phyloP scores from a whole-genome alignment of 2,329 filamentous ascomycete species.

The Penicillium griseofulvum region DNA sequence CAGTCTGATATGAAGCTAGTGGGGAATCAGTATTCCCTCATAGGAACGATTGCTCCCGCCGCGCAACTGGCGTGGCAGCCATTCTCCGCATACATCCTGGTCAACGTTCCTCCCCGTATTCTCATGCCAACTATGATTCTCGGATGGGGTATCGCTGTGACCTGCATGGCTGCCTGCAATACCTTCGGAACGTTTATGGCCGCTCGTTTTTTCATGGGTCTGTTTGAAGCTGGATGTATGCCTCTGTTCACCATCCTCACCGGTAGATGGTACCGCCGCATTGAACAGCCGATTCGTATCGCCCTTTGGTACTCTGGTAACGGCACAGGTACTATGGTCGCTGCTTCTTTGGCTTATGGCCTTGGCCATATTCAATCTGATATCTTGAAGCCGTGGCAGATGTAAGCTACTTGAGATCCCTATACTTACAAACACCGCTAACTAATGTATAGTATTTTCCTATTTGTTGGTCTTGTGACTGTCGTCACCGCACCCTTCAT shows the following conservation, averaged over 20 bases:
- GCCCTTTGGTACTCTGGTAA: background rate
- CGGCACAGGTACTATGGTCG: background rate
- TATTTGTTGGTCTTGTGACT: background rate
- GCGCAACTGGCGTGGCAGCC: background rate
- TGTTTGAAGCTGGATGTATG: background rate
- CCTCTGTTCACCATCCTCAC: background rate
- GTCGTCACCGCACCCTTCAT: background rate
- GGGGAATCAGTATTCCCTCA: background rate
- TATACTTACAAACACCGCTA: background rate
- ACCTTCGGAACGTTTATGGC: background rate
- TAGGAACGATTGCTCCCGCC: background rate
- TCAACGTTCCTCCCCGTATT: background rate
- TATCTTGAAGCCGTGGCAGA: background rate
- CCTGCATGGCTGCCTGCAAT: background rate
- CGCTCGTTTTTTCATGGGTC: background rate
- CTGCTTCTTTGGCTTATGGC: background rate
- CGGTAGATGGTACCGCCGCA: background rate
- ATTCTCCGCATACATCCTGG: background rate
- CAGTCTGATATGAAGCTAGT: background rate
- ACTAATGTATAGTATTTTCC: background rate
- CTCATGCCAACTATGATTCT: background rate
- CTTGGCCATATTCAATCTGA: background rate
- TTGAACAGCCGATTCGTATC: background rate
- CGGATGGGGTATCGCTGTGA: background rate
- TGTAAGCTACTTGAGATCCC: background rate